Percentiles rank a stretch among this genome's conserved stretches.
Conservation (phyloP, 495 filamentous ascomycete genomes). For the Glarea lozoyensis region DNA sequence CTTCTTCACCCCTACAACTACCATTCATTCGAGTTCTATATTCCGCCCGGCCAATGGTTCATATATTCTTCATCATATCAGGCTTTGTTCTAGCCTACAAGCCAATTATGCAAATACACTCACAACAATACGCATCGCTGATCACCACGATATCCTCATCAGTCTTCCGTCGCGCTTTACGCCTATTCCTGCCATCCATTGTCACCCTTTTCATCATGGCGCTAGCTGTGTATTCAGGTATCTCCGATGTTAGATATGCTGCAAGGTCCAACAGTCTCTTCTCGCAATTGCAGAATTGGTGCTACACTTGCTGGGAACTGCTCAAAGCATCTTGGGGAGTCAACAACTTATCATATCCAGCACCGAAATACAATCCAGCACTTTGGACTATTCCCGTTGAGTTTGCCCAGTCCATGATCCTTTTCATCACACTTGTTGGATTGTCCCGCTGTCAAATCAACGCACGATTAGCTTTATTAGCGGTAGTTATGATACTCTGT, state of each 20-base stretch:
- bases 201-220: slow-evolving; percentile 48
- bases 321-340: slow-evolving; percentile 38
- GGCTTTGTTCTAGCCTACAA: slow-evolving; percentile 61
- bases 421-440: slow-evolving; percentile 52
- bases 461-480: slow-evolving; percentile 36
- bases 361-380: slow-evolving; percentile 50
- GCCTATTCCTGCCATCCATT: slow-evolving; percentile 54
- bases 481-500: slow-evolving; percentile 42
- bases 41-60: slow-evolving; percentile 61
- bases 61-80: slow-evolving; percentile 67
- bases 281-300: slow-evolving; percentile 18
- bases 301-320: slow-evolving; percentile 39
- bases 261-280: slow-evolving; percentile 17
- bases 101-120: slow-evolving; percentile 49
- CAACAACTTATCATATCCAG: slow-evolving; percentile 37
- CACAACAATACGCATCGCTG: slow-evolving; percentile 30
- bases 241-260: slow-evolving; percentile 29
- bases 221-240: slow-evolving; percentile 41
- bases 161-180: slow-evolving; percentile 53
- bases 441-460: slow-evolving; percentile 39
- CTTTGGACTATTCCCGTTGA: slow-evolving; percentile 71
- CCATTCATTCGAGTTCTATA: slow-evolving; percentile 55
- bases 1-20: slow-evolving; percentile 46
- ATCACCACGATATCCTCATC: slow-evolving; percentile 42
- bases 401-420: slow-evolving; percentile 53